Conservation (phyloP, 345 rosid species). For the Eucalyptus viminalis region DNA sequence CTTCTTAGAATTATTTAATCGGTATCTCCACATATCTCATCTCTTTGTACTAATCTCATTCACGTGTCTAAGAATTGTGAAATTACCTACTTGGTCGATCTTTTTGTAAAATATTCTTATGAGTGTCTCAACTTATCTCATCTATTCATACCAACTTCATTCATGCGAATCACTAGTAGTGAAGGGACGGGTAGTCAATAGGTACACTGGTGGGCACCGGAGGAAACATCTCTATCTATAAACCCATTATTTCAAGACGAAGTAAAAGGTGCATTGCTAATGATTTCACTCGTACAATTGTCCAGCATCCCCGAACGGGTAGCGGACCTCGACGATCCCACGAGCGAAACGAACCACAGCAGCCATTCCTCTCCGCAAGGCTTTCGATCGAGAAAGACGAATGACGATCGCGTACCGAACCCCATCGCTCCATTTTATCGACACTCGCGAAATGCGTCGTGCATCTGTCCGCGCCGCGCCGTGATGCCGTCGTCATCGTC, state of each 20-base stretch:
- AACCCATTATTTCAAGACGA: neutral
- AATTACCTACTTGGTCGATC: accelerated
- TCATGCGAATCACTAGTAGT: too few species aligned
- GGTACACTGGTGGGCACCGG: accelerated
- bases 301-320: accelerated
- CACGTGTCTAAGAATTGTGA: neutral
- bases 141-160: neutral
- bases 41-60: neutral
- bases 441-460: neutral
- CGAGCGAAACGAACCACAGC: neutral
- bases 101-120: accelerated
- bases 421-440: neutral
- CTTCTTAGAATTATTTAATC: neutral
- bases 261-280: neutral
- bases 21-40: neutral
- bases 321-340: neutral
- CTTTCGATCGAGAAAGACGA: neutral
- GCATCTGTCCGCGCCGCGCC: neutral
- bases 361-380: neutral
- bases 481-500: neutral
- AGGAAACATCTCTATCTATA: neutral
- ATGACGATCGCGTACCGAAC: neutral
- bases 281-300: neutral
- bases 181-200: neutral
- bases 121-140: neutral